Percentiles rank a stretch among this genome's conserved stretches.
phyloP scores from a whole-genome alignment of 176 grass and related monocot species.

The Pontederia crassipes region DNA sequence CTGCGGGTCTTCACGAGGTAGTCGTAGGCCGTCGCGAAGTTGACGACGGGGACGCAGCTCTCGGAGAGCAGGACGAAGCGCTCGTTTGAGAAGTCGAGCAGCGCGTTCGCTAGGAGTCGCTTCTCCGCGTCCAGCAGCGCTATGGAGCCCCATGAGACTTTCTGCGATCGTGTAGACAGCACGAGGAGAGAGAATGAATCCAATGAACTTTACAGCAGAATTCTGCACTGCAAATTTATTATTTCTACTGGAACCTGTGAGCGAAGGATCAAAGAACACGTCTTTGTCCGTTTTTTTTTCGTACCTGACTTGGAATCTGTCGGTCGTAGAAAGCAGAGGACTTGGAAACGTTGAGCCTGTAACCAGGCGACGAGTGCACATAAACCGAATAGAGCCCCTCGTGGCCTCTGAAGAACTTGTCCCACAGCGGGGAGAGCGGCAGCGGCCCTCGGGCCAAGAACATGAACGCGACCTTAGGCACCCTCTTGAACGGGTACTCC shows the following conservation, averaged over 20 bases:
- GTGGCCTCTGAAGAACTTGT: conserved; percentile 2
- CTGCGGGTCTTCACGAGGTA: background rate
- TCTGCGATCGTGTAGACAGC: background rate
- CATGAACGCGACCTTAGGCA: conserved; percentile 7
- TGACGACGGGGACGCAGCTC: background rate
- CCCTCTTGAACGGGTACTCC: background rate
- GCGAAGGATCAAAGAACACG: background rate
- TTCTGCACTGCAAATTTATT: background rate
- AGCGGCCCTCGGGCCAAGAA: background rate
- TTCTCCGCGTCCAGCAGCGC: background rate
- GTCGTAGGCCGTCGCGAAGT: background rate
- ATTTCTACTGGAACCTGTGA: background rate
- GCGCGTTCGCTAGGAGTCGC: background rate
- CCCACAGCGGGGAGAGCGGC: background rate
- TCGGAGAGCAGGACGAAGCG: conserved; percentile 7
- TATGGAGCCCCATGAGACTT: background rate
- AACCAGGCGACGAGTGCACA: background rate
- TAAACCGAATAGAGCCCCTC: background rate
- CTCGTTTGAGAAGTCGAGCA: conserved; percentile 8
- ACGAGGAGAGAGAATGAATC: background rate
- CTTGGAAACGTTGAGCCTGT: background rate
- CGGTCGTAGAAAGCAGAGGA: background rate
- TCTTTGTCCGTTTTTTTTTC: background rate
- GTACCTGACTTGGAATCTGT: conserved; percentile 5
- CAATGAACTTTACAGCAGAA: background rate